These are phyloP conservation scores for Jaltomata sinuosa DNA, from an alignment of 257 asterid species.

Conservation along the genomic window DNA sequence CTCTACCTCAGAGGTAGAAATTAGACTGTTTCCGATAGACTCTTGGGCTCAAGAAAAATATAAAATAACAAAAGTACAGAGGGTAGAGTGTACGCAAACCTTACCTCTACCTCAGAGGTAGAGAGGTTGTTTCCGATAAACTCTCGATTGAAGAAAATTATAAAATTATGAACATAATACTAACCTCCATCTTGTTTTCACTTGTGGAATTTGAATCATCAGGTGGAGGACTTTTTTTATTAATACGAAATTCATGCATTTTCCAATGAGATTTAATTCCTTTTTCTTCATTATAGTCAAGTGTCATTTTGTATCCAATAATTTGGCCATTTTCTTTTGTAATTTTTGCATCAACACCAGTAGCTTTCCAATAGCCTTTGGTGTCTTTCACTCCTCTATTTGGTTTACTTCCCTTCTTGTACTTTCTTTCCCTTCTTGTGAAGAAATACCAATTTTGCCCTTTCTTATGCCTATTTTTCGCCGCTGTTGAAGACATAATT, in stretches of 20 bases:
- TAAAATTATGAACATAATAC: too few species aligned
- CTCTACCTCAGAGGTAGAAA: too few species aligned
- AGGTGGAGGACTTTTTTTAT: too few species aligned
- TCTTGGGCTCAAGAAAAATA: too few species aligned
- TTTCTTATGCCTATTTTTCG: background rate
- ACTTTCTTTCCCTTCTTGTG: background rate
- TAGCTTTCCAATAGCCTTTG: conserved; percentile 14
- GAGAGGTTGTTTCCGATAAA: too few species aligned
- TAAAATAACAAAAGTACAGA: too few species aligned
- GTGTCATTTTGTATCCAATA: background rate
- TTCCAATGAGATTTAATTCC: background rate
- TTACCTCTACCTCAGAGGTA: too few species aligned
- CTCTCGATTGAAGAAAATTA: too few species aligned
- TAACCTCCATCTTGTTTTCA: too few species aligned
- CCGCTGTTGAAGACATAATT: background rate
- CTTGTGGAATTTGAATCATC: too few species aligned
- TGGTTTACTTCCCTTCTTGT: conserved; percentile 6
- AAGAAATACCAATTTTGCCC: conserved; percentile 7
- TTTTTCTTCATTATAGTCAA: background rate
- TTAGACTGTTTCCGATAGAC: too few species aligned
- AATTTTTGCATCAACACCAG: conserved; percentile 1
- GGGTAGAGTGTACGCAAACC: too few species aligned
- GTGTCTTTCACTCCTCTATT: background rate
- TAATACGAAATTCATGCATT: conserved; percentile 19
- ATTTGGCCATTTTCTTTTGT: background rate